phyloP scores from a whole-genome alignment of 108 stramenopile species.

The Thalassiosira profunda region DNA sequence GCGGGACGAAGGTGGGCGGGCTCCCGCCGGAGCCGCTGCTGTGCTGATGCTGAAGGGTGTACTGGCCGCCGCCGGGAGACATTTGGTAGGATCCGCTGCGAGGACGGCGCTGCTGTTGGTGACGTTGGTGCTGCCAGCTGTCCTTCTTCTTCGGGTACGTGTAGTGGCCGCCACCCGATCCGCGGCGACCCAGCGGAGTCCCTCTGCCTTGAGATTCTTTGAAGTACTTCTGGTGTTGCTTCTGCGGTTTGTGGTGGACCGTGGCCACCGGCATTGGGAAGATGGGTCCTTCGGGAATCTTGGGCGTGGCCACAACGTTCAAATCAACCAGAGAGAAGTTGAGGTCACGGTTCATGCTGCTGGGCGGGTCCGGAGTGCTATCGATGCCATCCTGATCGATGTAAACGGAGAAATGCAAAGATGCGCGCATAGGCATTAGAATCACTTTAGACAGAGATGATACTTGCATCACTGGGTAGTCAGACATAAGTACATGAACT shows the following conservation, averaged over 20 bases:
- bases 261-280: constrained; percentile 10
- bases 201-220: constrained; percentile 7
- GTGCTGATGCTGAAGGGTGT: constrained; percentile 1
- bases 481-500: not conserved
- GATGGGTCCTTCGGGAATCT: constrained; percentile 28
- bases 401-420: no score
- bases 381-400: constrained; percentile 62
- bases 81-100: constrained; percentile 3
- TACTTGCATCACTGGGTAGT: not conserved
- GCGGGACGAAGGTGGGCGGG: constrained; percentile 1
- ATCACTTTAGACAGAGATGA: no score
- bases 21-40: constrained; percentile 6
- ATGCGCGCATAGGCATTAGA: no score
- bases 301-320: constrained; percentile 59
- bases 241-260: constrained; percentile 4
- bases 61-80: not conserved
- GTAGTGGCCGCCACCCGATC: no score
- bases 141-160: constrained; percentile 4
- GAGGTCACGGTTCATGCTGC: constrained; percentile 64
- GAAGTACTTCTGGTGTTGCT: constrained; percentile 6
- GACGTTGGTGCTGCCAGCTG: not conserved
- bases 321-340: constrained; percentile 80
- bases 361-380: constrained; percentile 82
- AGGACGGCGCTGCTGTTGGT: constrained; percentile 14
- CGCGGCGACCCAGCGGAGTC: not conserved